phyloP scores from a whole-genome alignment of 257 asterid genomes.

The Solanum piurae region DNA sequence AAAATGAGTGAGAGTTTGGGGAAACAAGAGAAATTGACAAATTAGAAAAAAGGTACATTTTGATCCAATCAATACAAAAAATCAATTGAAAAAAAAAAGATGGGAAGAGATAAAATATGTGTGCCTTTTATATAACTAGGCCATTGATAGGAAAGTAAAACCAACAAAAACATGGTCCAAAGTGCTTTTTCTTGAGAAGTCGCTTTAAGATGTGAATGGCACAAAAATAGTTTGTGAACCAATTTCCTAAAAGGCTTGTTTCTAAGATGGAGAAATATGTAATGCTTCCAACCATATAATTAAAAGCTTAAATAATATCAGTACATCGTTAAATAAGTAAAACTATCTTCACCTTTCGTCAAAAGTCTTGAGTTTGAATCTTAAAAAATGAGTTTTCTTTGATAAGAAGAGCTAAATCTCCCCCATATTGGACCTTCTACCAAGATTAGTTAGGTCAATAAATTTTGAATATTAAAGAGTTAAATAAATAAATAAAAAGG shows the following conservation, averaged over 20 bases:
- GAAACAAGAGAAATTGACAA: background rate
- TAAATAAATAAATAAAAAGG: background rate
- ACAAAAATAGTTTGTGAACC: background rate
- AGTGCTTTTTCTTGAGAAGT: background rate
- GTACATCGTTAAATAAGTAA: fast-evolving
- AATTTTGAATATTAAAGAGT: background rate
- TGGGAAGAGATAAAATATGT: background rate
- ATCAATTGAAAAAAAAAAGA: background rate
- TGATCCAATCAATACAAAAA: background rate
- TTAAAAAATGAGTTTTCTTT: background rate
- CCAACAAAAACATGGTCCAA: background rate
- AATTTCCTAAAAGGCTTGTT: background rate
- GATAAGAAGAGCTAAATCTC: background rate
- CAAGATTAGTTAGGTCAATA: background rate
- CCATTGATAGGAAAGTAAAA: background rate
- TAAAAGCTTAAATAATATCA: background rate
- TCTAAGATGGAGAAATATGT: background rate
- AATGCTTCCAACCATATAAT: background rate
- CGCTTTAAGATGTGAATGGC: background rate
- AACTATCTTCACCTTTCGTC: background rate
- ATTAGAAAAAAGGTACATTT: background rate
- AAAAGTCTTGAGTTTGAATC: background rate
- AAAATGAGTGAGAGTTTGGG: background rate
- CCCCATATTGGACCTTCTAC: background rate
- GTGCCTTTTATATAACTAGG: background rate